phyloP scores from a whole-genome alignment of 306 rosid species.

The Cicer bijugum region DNA sequence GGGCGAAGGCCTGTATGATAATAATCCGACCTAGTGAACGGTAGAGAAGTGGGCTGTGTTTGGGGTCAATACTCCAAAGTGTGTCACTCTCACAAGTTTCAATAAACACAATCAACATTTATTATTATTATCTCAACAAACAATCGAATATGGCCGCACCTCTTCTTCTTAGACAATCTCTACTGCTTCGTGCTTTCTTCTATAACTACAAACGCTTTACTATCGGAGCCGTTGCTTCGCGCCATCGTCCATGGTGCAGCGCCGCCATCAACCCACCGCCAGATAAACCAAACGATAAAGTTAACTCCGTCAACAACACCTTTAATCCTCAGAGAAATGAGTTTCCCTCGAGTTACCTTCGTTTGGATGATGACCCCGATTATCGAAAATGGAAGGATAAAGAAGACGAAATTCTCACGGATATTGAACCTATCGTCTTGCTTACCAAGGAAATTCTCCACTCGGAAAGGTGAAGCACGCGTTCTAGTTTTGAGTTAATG shows the following conservation, averaged over 20 bases:
- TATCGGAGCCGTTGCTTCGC: conserved; percentile 31
- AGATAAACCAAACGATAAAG: conserved; percentile 47
- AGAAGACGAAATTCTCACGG: conserved; percentile 66
- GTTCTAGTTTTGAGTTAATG: conserved; percentile 8
- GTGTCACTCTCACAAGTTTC: neutral
- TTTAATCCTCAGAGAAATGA: conserved; percentile 39
- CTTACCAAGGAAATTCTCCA: conserved; percentile 79
- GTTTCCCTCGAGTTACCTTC: conserved; percentile 42
- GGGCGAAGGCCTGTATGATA: too few relatives aligned
- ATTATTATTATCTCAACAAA: conserved; percentile 17
- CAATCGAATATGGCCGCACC: conserved; percentile 59
- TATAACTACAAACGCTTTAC: conserved; percentile 46
- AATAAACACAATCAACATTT: neutral
- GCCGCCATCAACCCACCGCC: conserved; percentile 48
- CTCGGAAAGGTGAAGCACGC: conserved; percentile 51
- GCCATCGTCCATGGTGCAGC: conserved; percentile 52
- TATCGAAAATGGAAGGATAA: conserved; percentile 72
- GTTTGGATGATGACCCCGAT: conserved; percentile 63
- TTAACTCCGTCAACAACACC: conserved; percentile 38
- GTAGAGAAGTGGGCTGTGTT: too few relatives aligned
- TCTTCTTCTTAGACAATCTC: conserved; percentile 48
- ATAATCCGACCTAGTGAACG: too few relatives aligned
- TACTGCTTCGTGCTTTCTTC: conserved; percentile 56
- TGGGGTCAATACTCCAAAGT: too few relatives aligned
- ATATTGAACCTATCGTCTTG: conserved; percentile 64